Evolutionary conservation across 2,329 filamentous ascomycete genomes (phyloP), one percentile per base, ranked within the genome.

Genomic region (Xylariales sp.): DNA sequence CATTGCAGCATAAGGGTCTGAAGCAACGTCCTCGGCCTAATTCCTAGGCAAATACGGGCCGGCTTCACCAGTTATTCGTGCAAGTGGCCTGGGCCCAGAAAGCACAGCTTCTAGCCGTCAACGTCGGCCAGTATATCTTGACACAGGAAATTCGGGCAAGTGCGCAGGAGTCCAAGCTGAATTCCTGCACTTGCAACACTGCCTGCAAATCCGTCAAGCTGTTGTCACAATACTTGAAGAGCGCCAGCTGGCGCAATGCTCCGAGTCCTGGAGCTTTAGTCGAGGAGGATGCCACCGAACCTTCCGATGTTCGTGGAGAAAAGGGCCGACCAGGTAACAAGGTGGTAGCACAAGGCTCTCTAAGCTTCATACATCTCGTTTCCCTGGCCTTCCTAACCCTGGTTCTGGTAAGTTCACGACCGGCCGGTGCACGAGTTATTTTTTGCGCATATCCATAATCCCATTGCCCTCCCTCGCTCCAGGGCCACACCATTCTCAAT

Each of bases 331-430:
- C 38, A 42, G 43, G 39, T 32, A 16, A 40, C 38, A 27, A 35
- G 29, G 35, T 24, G 27, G 28, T 28, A 20, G 20, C 21, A 43
- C 44, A 31, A 22, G 38, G 40, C 40, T 46, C 31, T 15, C 27
- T 53, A 35, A 53, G 53, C 27, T 38, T 59, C 25, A 41, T 61
- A 28, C 56, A 54, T 43, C 43, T 60, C 29, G 51, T 56, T 38
- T 62, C 59, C 16, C 45, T 56, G 43, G 52, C 51, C 19, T 50
- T 61, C 40, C 35, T 60, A 31, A 38, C 57, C 38, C 43, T 60
- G 18, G 47, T 54, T 41, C 52, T 60, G 47, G 60, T 62, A 53
- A 58, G 59, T 58, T 39, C 29, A n/a, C 28, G n/a, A n/a, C n/a
- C n/a, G n/a, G n/a, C n/a, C n/a, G 42, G 41, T 36, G 41, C 39